Base-by-base conservation (phyloP, 108 stramenopile genomes). In the Skeletonema marinoi region DNA sequence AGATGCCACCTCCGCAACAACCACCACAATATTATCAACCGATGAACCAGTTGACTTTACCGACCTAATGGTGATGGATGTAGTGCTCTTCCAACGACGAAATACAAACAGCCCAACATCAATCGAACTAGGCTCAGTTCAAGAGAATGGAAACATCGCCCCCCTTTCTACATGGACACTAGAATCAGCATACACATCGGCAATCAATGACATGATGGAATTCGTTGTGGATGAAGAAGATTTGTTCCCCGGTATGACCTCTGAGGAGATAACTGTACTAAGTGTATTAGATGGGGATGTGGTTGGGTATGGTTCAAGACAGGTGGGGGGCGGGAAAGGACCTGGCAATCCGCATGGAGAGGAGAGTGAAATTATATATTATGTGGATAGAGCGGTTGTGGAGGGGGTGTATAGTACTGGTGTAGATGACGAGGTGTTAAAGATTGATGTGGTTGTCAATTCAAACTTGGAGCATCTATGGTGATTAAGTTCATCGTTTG, bases 261-360 rank as follows among this genome's bases (percentile, higher is more conserved):
- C 25, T 25, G 25, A 25, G 25, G 25, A 25, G 0, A 16, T 14
- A 46, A 11, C 44, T 14, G 44, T 46, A 46, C 44, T 16, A 46
- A 11, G 9, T 46, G 11, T 16, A 4, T 14, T 16, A 46, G 11
- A 6, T 46, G 87, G 83, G 60, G 74, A 69, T 12, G 63, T 78
- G 36, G 11, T 91, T 3, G 83, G 85, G 3, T 94, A 91, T 63
- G 89, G 93, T 9, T 82, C 80, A 10, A 86, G 90, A 33, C 90
- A 91, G 75, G 88, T 90, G 25, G 90, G 87, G 31, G 87, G 87
- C 32, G 89, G 87, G 19, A 88, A 88, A 17, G 93, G 90, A 35
- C 81, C 86, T 32, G 85, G 88, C 13, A 94, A 93, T 85, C 93
- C 93, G 2, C 93, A 93, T 67, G 93, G 93, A 16, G 93, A 93